Conservation (phyloP, 2,329 filamentous ascomycete species). For the Stagonosporopsis chrysanthemi region DNA sequence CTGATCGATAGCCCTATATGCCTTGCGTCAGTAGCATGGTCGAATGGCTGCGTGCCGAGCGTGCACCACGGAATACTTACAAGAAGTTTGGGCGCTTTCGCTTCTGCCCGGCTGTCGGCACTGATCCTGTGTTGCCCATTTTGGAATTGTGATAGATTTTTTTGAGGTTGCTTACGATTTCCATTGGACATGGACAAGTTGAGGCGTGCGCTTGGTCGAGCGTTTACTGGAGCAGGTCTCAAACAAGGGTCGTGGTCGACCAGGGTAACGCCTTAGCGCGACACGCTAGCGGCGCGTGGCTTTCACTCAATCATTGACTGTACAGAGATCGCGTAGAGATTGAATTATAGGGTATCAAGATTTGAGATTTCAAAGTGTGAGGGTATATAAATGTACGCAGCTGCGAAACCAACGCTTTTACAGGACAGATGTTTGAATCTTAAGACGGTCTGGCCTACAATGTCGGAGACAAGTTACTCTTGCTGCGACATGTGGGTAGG, state of each 20-base stretch:
- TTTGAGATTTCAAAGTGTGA: background rate
- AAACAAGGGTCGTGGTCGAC: conserved; percentile 12
- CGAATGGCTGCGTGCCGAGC: background rate
- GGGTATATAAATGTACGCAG: background rate
- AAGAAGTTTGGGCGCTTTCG: conserved; percentile 21
- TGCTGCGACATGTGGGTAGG: conserved; percentile 61
- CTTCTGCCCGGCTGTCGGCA: conserved; percentile 16
- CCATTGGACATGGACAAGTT: conserved; percentile 14
- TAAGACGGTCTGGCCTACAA: background rate
- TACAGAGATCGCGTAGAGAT: background rate
- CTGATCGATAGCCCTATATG: conserved; percentile 19
- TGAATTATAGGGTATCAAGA: background rate
- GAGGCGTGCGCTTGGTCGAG: conserved; percentile 15
- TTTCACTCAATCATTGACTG: background rate
- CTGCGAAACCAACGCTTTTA: background rate
- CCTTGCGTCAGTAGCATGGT: conserved; percentile 17
- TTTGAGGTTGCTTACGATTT: conserved; percentile 21
- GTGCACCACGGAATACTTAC: conserved; percentile 7
- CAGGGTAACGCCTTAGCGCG: conserved; percentile 10
- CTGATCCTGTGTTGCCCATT: conserved; percentile 19
- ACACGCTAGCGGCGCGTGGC: conserved; percentile 9
- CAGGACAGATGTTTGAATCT: background rate
- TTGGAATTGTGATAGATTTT: conserved; percentile 11
- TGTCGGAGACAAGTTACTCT: conserved; percentile 29
- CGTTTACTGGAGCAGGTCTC: conserved; percentile 12